Percentiles rank a stretch among this genome's conserved stretches.
Evolutionary conservation across 345 rosid genomes (phyloP).

Genomic region (Gossypium stocksii): DNA sequence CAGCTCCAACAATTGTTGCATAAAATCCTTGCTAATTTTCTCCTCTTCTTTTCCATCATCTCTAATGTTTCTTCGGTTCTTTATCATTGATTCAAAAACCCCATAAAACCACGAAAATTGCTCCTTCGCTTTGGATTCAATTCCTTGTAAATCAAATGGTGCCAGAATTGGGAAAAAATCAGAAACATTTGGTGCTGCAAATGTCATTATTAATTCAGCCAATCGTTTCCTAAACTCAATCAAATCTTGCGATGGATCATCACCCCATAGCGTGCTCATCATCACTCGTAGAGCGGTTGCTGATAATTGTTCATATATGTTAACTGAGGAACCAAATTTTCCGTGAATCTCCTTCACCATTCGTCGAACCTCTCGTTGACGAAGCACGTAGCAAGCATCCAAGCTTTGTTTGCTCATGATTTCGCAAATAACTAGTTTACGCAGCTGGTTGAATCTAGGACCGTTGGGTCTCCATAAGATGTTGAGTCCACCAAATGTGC

Average conservation of each 20-base stretch:
- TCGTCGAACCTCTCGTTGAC: background rate
- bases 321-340: slow-evolving; percentile 27
- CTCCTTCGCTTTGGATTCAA: too few species aligned
- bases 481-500: slow-evolving; percentile 31
- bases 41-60: too few species aligned
- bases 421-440: slow-evolving; percentile 30
- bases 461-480: slow-evolving; percentile 36
- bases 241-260: background rate
- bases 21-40: too few species aligned
- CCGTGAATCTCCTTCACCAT: slow-evolving; percentile 13
- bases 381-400: slow-evolving; percentile 24
- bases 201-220: background rate
- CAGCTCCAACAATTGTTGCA: too few species aligned
- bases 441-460: slow-evolving; percentile 27
- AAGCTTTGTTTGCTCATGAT: slow-evolving; percentile 35
- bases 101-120: too few species aligned
- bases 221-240: background rate
- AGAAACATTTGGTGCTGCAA: background rate
- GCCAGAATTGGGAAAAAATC: background rate
- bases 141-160: slow-evolving; percentile 43
- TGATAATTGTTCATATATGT: slow-evolving; percentile 34
- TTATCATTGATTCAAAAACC: too few species aligned
- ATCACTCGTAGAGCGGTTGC: slow-evolving; percentile 14
- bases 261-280: slow-evolving; percentile 2
- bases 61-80: too few species aligned